Percentiles rank a stretch among this genome's conserved stretches.
These are phyloP conservation scores for Chalaropsis ovoidea DNA, from an alignment of 2,329 filamentous ascomycete genomes.

Conservation along the genomic window DNA sequence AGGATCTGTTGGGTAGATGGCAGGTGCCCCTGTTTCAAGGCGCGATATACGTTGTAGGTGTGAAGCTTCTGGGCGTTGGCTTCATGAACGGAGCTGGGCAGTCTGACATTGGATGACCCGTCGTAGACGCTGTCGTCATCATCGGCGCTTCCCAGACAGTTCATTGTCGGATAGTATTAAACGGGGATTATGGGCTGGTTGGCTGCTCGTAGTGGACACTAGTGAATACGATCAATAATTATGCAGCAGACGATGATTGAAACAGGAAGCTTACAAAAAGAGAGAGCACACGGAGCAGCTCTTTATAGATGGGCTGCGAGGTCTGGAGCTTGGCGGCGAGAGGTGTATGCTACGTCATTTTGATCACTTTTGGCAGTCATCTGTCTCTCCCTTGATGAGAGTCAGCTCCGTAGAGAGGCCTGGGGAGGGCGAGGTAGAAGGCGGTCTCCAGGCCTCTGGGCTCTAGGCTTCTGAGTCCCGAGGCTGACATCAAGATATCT, in stretches of 20 bases:
- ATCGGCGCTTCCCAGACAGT: slow-evolving; percentile 7
- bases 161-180: slow-evolving; percentile 5
- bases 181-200: background rate
- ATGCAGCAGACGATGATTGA: background rate
- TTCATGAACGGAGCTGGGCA: slow-evolving; percentile 48
- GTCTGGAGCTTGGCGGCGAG: background rate
- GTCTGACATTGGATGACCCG: background rate
- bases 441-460: too few species aligned
- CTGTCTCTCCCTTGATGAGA: background rate
- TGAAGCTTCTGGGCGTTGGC: slow-evolving; percentile 82
- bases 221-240: background rate
- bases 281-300: background rate
- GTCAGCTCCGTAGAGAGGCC: background rate
- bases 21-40: slow-evolving; percentile 76
- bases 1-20: slow-evolving; percentile 80
- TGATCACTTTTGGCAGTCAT: background rate
- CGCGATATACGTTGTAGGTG: slow-evolving; percentile 81
- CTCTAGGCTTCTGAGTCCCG: background rate
- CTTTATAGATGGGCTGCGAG: background rate
- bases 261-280: background rate
- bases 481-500: slow-evolving; percentile 9
- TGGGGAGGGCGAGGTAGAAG: background rate
- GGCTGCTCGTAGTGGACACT: background rate
- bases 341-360: background rate
- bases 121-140: slow-evolving; percentile 17